Percentiles rank a stretch among this genome's conserved stretches.
phyloP scores from a whole-genome alignment of 331 rosid species.

The Quercus tomentella region DNA sequence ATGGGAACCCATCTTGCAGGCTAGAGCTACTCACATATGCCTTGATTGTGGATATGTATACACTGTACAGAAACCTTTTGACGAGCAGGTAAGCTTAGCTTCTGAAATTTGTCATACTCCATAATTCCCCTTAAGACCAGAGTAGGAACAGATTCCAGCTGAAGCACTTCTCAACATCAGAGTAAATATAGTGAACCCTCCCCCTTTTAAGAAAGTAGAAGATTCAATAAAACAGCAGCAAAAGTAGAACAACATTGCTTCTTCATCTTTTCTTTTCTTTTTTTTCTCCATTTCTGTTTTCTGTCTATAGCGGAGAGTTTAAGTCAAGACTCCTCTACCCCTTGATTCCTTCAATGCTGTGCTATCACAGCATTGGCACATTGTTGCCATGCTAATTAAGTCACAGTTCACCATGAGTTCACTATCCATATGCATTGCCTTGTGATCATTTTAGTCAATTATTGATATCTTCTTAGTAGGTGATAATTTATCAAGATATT shows the following conservation, averaged over 20 bases:
- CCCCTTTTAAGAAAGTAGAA: too few species aligned
- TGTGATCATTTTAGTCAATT: neutral
- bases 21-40: slow-evolving; percentile 96
- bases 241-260: too few species aligned
- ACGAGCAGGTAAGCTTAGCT: slow-evolving; percentile 58
- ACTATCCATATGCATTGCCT: neutral
- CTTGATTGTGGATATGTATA: slow-evolving; percentile 92
- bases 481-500: neutral
- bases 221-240: too few species aligned
- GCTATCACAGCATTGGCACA: neutral
- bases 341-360: too few species aligned
- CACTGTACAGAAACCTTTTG: slow-evolving; percentile 77
- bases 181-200: too few species aligned
- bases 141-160: neutral
- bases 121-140: neutral
- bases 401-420: neutral
- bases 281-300: neutral
- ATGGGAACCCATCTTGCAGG: slow-evolving; percentile 46
- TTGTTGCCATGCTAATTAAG: neutral
- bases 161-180: neutral
- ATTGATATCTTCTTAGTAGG: neutral
- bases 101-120: neutral
- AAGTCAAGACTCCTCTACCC: neutral
- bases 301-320: neutral
- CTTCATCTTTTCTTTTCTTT: neutral